phyloP scores from a whole-genome alignment of 768 basidiomycete genomes.

The Nidula microcarpa region DNA sequence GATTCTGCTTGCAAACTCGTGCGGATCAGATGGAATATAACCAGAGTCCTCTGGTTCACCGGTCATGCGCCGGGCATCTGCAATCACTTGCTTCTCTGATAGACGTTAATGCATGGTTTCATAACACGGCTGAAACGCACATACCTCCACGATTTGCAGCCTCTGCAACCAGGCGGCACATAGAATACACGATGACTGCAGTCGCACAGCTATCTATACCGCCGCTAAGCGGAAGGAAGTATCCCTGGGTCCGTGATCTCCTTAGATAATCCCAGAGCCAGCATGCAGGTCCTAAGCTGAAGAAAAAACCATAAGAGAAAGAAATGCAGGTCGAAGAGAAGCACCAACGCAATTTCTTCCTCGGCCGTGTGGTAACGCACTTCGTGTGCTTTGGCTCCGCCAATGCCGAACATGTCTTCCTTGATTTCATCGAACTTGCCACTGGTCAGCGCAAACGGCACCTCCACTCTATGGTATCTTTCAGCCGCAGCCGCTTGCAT shows the following conservation, averaged over 20 bases:
- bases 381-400: slow-evolving; percentile 33
- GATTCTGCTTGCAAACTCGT: slow-evolving; percentile 80
- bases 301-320: neutral
- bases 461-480: slow-evolving; percentile 78
- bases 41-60: slow-evolving; percentile 79
- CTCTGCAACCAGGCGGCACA: slow-evolving; percentile 88
- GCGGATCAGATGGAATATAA: slow-evolving; percentile 84
- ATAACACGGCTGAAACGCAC: slow-evolving; percentile 10
- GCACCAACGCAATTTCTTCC: slow-evolving; percentile 93
- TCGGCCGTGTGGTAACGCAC: slow-evolving; percentile 83
- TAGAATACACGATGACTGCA: slow-evolving; percentile 91
- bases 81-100: slow-evolving; percentile 79
- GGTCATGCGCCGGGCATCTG: slow-evolving; percentile 84
- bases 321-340: neutral
- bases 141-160: slow-evolving; percentile 72
- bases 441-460: slow-evolving; percentile 73
- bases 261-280: slow-evolving; percentile 99
- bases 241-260: slow-evolving; percentile 89
- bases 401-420: slow-evolving; percentile 39
- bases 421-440: slow-evolving; percentile 68
- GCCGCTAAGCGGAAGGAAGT: slow-evolving; percentile 92
- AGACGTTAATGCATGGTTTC: neutral
- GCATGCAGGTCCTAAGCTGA: slow-evolving; percentile 92
- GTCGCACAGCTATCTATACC: slow-evolving; percentile 99
- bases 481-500: slow-evolving; percentile 83